Evolutionary conservation across 257 asterid genomes (phyloP).

Genomic region (Solanum tarijense): DNA sequence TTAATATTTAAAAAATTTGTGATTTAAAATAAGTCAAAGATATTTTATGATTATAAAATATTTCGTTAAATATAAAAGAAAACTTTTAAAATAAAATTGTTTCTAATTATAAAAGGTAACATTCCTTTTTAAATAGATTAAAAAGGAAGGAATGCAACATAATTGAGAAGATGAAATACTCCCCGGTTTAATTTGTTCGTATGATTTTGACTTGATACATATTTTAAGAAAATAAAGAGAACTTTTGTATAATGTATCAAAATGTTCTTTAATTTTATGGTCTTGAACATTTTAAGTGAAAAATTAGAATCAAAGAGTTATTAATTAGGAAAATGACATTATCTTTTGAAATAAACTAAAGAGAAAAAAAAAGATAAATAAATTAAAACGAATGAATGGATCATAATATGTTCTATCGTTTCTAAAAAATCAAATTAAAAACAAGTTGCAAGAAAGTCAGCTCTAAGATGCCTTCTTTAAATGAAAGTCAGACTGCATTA

Average conservation of each 20-base stretch:
- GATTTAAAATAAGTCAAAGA: no score
- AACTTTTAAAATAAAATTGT: no score
- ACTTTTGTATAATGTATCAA: fast-evolving
- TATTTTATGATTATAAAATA: no score
- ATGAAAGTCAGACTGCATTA: not conserved
- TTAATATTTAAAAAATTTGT: no score
- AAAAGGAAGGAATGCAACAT: not conserved
- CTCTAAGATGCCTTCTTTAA: not conserved
- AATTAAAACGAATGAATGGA: not conserved
- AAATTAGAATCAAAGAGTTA: not conserved
- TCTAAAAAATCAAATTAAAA: not conserved
- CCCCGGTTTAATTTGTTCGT: not conserved
- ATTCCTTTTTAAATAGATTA: not conserved
- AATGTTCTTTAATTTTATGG: not conserved
- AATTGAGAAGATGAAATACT: not conserved
- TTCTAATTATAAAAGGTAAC: not conserved
- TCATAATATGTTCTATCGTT: not conserved
- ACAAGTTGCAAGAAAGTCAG: not conserved
- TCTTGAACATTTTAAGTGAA: fast-evolving
- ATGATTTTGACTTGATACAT: fast-evolving
- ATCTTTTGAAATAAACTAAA: not conserved
- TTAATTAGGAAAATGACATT: not conserved
- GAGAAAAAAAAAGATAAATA: not conserved
- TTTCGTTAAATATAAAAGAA: no score
- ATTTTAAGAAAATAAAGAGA: not conserved